Evolutionary conservation across 306 rosid species (phyloP).

Genomic region (Erythrophleum fordii): DNA sequence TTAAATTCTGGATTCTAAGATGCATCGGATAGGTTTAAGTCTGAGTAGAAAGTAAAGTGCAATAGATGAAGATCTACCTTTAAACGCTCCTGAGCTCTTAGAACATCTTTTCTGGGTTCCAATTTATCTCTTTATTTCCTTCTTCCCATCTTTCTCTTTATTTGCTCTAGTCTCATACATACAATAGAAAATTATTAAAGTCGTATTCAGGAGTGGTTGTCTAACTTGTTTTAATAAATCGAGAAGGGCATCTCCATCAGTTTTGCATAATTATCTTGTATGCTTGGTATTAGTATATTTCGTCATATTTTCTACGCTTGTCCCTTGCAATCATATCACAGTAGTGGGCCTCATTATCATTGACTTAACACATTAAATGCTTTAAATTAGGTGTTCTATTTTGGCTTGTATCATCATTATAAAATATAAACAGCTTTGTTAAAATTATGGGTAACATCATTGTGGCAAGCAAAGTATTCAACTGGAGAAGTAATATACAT

Average conservation of each 20-base stretch:
- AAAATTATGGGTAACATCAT: background rate
- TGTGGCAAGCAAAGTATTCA: background rate
- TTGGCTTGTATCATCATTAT: conserved; percentile 12
- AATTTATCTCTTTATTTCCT: background rate
- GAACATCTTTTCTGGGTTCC: background rate
- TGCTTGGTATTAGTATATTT: background rate
- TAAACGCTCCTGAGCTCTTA: background rate
- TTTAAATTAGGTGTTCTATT: background rate
- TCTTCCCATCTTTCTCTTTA: background rate
- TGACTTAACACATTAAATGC: background rate
- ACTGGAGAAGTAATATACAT: background rate
- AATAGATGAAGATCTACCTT: background rate
- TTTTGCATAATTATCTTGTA: conserved; percentile 1
- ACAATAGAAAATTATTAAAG: background rate
- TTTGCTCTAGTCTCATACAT: background rate
- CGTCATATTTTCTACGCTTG: background rate
- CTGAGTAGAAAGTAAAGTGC: too few relatives aligned
- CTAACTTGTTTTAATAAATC: background rate
- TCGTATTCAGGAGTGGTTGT: background rate
- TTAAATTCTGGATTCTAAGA: background rate
- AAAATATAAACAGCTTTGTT: background rate
- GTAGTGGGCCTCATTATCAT: conserved; percentile 18
- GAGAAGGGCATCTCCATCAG: conserved; percentile 2
- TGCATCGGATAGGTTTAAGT: too few relatives aligned
- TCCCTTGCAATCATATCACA: background rate